phyloP scores from a whole-genome alignment of 169 alveolate genomes.

The Plasmodium vinckei region DNA sequence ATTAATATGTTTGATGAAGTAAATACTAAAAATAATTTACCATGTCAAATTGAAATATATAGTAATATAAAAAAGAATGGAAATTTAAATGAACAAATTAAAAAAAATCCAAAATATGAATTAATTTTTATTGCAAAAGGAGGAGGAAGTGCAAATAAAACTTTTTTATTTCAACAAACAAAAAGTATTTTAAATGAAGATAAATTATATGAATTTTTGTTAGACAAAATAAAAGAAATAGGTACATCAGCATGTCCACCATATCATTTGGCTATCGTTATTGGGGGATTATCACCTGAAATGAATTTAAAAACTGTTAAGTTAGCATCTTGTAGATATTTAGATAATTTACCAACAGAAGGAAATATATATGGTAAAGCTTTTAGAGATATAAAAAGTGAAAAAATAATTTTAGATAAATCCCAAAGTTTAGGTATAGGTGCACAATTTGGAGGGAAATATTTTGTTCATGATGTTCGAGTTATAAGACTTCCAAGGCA shows the following conservation, averaged over 20 bases:
- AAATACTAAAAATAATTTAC: slow-evolving; percentile 91
- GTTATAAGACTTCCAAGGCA: slow-evolving; percentile 92
- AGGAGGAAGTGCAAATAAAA: slow-evolving; percentile 93
- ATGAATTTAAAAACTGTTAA: slow-evolving; percentile 91
- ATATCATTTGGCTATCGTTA: slow-evolving; percentile 91
- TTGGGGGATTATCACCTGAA: slow-evolving; percentile 92
- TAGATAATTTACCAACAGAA: slow-evolving; percentile 86
- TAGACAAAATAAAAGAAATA: slow-evolving; percentile 84
- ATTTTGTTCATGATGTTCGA: slow-evolving; percentile 92
- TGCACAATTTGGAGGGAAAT: slow-evolving; percentile 94
- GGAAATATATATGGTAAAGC: slow-evolving; percentile 88
- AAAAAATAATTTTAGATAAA: slow-evolving; percentile 77
- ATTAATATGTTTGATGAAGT: slow-evolving; percentile 89
- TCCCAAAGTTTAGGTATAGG: slow-evolving; percentile 90
- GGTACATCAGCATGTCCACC: slow-evolving; percentile 95
- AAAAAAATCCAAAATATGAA: slow-evolving; percentile 82
- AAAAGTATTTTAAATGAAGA: slow-evolving; percentile 86
- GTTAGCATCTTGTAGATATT: slow-evolving; percentile 88
- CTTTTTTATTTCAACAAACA: slow-evolving; percentile 90
- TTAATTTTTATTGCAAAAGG: slow-evolving; percentile 90
- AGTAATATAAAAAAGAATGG: slow-evolving; percentile 26
- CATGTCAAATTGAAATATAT: slow-evolving; percentile 89
- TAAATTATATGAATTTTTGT: slow-evolving; percentile 81
- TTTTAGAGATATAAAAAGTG: slow-evolving; percentile 88
- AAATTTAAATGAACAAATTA: neutral